Conservation (phyloP, 371 early-diverging fungal species). For the Syncephalastrum sp. region DNA sequence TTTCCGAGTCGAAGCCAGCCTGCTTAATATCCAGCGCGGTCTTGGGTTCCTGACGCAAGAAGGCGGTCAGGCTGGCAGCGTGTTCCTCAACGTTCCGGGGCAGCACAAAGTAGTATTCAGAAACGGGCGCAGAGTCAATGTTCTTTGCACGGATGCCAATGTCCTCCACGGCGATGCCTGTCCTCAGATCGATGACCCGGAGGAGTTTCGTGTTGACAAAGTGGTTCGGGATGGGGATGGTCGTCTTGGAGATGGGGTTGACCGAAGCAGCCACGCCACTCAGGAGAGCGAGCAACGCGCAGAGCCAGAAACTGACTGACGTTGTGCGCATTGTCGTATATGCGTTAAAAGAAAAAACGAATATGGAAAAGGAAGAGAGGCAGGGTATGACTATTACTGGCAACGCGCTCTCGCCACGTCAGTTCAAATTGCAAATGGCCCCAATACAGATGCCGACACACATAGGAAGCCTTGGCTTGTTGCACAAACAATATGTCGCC, state of each 20-base stretch:
- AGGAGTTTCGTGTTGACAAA: constrained; percentile 62
- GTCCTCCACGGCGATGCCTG: constrained; percentile 61
- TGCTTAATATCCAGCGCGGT: constrained; percentile 35
- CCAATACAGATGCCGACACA: too few relatives aligned
- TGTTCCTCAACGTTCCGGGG: constrained; percentile 28
- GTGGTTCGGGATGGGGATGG: constrained; percentile 33
- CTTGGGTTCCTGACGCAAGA: constrained; percentile 51
- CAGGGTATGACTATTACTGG: too few relatives aligned
- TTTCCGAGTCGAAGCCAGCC: constrained; percentile 34
- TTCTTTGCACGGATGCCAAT: constrained; percentile 60
- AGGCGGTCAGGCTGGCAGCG: constrained; percentile 49
- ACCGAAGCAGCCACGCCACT: constrained; percentile 9
- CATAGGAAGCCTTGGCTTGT: too few relatives aligned
- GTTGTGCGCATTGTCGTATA: too few relatives aligned
- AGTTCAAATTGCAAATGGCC: too few relatives aligned
- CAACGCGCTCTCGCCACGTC: too few relatives aligned
- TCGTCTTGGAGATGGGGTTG: constrained; percentile 15
- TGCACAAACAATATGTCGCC: too few relatives aligned
- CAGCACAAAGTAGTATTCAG: constrained; percentile 58
- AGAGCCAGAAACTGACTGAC: constrained; percentile 8
- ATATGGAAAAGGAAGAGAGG: too few relatives aligned
- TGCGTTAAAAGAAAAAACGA: too few relatives aligned
- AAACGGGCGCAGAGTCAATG: constrained; percentile 35
- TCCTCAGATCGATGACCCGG: constrained; percentile 65
- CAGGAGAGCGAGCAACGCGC: constrained; percentile 10